Percentiles rank a stretch among this genome's conserved stretches.
phyloP scores from a whole-genome alignment of 768 basidiomycete species.

The Melanogaster broomeanus region DNA sequence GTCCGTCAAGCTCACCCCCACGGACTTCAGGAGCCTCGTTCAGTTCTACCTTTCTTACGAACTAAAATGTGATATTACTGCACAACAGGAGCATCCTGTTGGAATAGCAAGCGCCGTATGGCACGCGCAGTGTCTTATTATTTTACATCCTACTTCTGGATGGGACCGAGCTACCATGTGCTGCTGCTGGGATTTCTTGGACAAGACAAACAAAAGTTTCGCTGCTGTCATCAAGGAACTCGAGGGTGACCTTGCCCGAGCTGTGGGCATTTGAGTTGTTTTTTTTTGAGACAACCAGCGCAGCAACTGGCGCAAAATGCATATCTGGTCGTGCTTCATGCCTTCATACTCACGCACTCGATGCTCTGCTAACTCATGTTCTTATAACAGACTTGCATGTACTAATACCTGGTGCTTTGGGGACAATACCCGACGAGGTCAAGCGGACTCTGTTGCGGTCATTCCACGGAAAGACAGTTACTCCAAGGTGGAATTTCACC shows the following conservation, averaged over 20 bases:
- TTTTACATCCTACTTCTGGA: constrained; percentile 80
- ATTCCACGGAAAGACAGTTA: constrained; percentile 78
- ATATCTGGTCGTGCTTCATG: neutral
- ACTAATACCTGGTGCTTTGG: constrained; percentile 92
- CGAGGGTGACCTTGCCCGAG: constrained; percentile 91
- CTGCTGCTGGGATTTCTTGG: constrained; percentile 87
- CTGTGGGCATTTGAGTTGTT: constrained; percentile 78
- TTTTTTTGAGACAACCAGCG: neutral
- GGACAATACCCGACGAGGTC: constrained; percentile 82
- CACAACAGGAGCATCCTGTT: constrained; percentile 69
- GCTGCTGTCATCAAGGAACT: constrained; percentile 93
- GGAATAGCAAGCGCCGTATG: no score
- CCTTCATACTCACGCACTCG: no score
- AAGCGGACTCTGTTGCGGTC: constrained; percentile 85
- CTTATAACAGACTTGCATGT: constrained; percentile 78
- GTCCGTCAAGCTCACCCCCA: constrained; percentile 72
- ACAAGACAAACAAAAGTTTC: constrained; percentile 88
- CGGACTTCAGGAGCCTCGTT: no score
- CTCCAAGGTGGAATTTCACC: constrained; percentile 85
- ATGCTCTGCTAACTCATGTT: neutral
- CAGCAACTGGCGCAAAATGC: neutral
- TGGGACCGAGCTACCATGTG: constrained; percentile 89
- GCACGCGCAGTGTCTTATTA: no score
- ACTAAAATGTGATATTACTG: constrained; percentile 78
- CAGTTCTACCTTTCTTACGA: constrained; percentile 87